A percentile compares a stretch with the other conserved stretches of the same genome.
Evolutionary conservation across 805 yeast species (phyloP).

Genomic region (Kazachstania taianensis): DNA sequence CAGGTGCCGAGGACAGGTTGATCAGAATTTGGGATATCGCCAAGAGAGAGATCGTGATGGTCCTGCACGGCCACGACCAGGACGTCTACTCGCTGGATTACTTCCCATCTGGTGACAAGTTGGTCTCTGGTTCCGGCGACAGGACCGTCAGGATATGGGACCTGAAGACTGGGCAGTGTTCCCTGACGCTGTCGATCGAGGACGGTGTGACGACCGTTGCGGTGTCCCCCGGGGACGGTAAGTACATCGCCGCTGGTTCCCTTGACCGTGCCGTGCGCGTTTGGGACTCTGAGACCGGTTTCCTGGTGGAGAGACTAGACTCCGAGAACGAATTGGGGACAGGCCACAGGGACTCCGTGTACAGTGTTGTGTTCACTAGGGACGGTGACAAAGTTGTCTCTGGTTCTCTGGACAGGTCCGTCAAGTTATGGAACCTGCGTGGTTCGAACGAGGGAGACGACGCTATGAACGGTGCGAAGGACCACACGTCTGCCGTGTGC

Average conservation of each 20-base stretch:
- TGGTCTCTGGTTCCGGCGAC: constrained; percentile 94
- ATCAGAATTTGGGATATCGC: constrained; percentile 95
- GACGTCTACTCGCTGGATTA: constrained; percentile 93
- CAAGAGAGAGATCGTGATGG: constrained; percentile 73
- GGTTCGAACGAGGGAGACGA: constrained; percentile 15
- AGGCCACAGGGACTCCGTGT: constrained; percentile 94
- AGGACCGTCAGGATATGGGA: constrained; percentile 97
- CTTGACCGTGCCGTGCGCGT: constrained; percentile 91
- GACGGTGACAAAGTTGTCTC: constrained; percentile 88
- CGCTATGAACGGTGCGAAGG: constrained; percentile 16
- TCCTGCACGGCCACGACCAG: constrained; percentile 91
- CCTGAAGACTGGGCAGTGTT: constrained; percentile 75
- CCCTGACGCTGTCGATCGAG: constrained; percentile 83
- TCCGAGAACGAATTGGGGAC: constrained; percentile 80
- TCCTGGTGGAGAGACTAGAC: constrained; percentile 84
- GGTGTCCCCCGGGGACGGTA: constrained; percentile 92
- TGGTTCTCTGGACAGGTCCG: constrained; percentile 92
- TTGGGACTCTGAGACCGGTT: constrained; percentile 92
- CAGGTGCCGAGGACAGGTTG: constrained; percentile 84
- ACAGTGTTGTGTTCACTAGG: constrained; percentile 87
- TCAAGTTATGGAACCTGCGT: constrained; percentile 88
- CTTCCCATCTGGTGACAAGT: constrained; percentile 86
- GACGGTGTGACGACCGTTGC: constrained; percentile 98
- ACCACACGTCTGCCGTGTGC: constrained; percentile 45
- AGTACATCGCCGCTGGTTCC: constrained; percentile 93